These are phyloP conservation scores for Pseudisothecium myosuroides DNA, from an alignment of 225 moss, liverwort and hornwort species.

Conservation along the genomic window DNA sequence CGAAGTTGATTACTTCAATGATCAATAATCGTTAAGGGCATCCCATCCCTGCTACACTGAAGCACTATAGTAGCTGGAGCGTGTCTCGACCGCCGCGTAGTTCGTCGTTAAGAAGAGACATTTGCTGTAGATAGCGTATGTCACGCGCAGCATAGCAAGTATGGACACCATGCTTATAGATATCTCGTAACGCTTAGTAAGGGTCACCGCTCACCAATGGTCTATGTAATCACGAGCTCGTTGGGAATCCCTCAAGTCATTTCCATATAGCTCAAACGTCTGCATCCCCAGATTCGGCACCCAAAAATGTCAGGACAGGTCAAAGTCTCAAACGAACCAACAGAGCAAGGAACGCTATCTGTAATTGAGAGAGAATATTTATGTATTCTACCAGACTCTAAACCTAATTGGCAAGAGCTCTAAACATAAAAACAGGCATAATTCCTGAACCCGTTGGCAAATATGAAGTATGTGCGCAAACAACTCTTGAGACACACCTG, in stretches of 20 bases:
- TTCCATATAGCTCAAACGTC: neutral
- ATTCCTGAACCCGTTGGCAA: neutral
- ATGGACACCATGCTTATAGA: neutral
- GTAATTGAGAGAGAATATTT: neutral
- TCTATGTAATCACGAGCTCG: neutral
- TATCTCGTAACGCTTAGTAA: neutral
- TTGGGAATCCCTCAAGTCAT: neutral
- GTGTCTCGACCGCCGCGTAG: neutral
- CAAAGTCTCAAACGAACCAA: neutral
- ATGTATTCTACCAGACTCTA: neutral
- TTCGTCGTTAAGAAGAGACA: neutral
- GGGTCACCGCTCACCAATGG: neutral
- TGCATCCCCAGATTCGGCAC: neutral
- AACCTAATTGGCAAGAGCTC: neutral
- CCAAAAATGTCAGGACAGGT: neutral
- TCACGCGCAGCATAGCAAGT: neutral
- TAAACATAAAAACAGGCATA: neutral
- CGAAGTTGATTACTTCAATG: neutral
- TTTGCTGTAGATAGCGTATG: neutral
- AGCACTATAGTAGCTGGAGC: neutral
- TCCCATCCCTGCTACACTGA: neutral
- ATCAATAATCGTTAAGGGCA: neutral
- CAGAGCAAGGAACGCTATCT: neutral
- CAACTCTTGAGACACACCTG: neutral
- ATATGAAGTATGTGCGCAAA: neutral